Percentiles rank a stretch among this genome's conserved stretches.
These are phyloP conservation scores for Apiotrichum porosum DNA, from an alignment of 1,284 basidiomycete genomes.

Conservation along the genomic window DNA sequence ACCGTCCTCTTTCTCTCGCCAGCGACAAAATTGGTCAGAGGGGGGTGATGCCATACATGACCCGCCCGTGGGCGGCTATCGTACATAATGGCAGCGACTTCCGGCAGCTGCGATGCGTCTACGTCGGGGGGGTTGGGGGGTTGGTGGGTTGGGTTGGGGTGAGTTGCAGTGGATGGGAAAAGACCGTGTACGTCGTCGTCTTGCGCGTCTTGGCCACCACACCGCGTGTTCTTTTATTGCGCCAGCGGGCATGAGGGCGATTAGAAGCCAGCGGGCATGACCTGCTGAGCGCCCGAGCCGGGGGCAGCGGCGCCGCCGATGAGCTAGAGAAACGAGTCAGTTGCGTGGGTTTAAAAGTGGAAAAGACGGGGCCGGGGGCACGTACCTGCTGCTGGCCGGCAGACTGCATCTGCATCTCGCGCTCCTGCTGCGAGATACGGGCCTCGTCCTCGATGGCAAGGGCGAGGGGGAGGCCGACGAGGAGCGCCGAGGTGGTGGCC, in stretches of 20 bases:
- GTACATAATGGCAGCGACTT: conserved; percentile 11
- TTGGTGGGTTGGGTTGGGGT: neutral
- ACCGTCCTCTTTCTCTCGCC: too few relatives aligned
- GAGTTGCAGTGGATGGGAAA: too few relatives aligned
- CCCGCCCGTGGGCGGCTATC: conserved; percentile 5
- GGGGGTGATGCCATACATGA: conserved; percentile 17
- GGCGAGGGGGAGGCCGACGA: conserved; percentile 88
- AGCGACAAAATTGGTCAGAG: neutral
- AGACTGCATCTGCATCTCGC: conserved; percentile 88
- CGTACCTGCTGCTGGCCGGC: conserved; percentile 83
- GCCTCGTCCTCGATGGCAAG: conserved; percentile 93
- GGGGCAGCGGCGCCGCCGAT: conserved; percentile 11
- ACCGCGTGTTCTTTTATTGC: too few relatives aligned
- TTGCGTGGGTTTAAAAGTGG: neutral
- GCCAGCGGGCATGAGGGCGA: neutral
- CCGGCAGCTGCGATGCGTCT: neutral
- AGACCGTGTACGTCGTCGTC: neutral
- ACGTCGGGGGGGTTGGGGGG: neutral
- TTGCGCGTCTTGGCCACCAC: too few relatives aligned
- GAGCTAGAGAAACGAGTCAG: conserved; percentile 4
- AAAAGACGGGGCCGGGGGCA: too few relatives aligned
- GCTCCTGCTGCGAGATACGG: conserved; percentile 88
- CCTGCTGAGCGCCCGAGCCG: conserved; percentile 1
- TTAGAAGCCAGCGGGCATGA: conserved; percentile 21
- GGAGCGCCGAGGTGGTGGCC: conserved; percentile 84